Conservation (phyloP, 164 flowering plant genomes). For the Sedum album region DNA sequence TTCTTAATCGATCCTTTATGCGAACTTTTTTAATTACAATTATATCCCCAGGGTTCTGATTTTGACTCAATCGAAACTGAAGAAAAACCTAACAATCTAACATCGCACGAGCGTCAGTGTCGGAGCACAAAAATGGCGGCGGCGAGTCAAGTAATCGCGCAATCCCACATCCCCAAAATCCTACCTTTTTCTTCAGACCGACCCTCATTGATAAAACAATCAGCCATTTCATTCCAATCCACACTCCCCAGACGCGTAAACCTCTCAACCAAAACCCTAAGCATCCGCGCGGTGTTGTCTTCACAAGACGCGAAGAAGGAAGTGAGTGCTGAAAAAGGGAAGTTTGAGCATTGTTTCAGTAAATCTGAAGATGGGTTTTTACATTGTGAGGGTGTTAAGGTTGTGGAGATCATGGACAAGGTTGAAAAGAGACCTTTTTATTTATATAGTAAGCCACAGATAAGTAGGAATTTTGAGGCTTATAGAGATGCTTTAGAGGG, state of each 20-base stretch:
- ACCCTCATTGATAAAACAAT: background rate
- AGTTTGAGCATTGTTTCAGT: constrained; percentile 67
- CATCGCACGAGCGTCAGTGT: background rate
- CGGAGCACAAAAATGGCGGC: background rate
- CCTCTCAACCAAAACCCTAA: constrained; percentile 18
- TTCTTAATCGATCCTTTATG: background rate
- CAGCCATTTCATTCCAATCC: background rate
- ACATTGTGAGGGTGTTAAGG: constrained; percentile 67
- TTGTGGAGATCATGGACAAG: constrained; percentile 53
- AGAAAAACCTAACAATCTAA: background rate
- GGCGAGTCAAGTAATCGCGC: background rate
- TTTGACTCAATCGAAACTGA: background rate
- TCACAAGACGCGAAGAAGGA: constrained; percentile 20
- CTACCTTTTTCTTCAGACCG: background rate
- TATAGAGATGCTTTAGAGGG: constrained; percentile 78
- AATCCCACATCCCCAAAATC: background rate
- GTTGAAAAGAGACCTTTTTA: constrained; percentile 82
- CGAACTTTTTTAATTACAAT: background rate
- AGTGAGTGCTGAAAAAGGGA: constrained; percentile 8
- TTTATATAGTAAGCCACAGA: constrained; percentile 79
- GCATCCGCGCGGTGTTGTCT: constrained; percentile 31
- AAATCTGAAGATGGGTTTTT: constrained; percentile 71
- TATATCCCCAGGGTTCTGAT: background rate
- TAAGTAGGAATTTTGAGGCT: constrained; percentile 70
- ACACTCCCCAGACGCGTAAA: background rate